A percentile compares a stretch with the other conserved stretches of the same genome.
phyloP scores from a whole-genome alignment of 202 grass and related monocot species.

The Setaria italica region DNA sequence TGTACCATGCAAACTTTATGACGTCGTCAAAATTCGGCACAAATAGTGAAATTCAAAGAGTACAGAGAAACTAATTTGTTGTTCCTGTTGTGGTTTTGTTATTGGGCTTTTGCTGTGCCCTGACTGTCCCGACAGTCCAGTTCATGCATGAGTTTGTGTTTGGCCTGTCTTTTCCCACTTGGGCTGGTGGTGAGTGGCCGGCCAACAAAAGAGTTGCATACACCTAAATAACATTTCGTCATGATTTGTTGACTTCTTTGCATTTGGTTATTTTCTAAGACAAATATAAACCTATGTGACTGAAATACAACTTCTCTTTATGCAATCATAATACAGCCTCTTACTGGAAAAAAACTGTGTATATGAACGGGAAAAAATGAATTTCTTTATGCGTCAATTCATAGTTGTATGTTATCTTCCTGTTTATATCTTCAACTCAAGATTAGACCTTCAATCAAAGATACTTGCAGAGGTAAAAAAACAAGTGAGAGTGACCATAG shows the following conservation, averaged over 20 bases:
- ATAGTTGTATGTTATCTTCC: neutral
- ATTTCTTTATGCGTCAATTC: neutral
- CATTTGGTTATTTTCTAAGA: neutral
- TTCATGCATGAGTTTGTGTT: neutral
- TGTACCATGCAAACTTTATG: neutral
- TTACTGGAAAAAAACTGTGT: neutral
- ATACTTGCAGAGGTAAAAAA: neutral
- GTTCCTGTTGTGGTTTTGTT: neutral
- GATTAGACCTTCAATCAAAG: neutral
- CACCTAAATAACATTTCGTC: no score
- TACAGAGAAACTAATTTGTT: no score
- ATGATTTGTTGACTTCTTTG: no score
- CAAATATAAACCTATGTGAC: neutral
- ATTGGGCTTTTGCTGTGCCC: neutral
- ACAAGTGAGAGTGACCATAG: neutral
- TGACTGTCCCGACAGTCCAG: neutral
- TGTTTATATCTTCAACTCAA: neutral
- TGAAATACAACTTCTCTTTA: neutral
- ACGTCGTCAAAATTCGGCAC: neutral
- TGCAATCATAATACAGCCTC: neutral
- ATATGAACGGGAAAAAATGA: neutral
- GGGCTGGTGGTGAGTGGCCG: neutral
- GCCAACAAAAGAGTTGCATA: no score
- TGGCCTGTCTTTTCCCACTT: neutral
- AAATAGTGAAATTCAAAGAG: neutral